These are phyloP conservation scores for Colletotrichum lindemuthianum DNA, from an alignment of 2,329 filamentous ascomycete species.

Conservation along the genomic window DNA sequence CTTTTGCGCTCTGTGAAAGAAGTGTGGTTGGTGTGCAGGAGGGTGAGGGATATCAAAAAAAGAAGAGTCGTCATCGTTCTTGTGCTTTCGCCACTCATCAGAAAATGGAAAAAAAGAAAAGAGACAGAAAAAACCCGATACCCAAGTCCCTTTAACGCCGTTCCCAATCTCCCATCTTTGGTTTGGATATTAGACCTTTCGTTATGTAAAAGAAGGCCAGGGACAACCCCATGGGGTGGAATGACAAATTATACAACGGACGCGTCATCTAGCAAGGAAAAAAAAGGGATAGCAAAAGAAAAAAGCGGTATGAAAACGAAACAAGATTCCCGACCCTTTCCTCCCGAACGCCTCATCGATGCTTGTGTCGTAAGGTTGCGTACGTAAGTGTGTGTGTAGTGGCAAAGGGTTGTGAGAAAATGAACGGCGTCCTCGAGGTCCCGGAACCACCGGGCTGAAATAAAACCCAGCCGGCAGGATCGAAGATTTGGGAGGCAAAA, in stretches of 20 bases:
- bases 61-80: slow-evolving; percentile 35
- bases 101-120: slow-evolving; percentile 42
- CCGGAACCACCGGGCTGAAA: slow-evolving; percentile 26
- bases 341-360: slow-evolving; percentile 31
- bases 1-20: slow-evolving; percentile 11
- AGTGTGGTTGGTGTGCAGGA: neutral
- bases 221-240: too few relatives aligned
- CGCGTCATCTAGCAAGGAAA: neutral
- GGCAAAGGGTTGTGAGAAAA: slow-evolving; percentile 2
- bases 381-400: slow-evolving; percentile 13
- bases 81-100: slow-evolving; percentile 26
- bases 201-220: neutral
- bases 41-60: slow-evolving; percentile 29
- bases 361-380: slow-evolving; percentile 29
- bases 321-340: slow-evolving; percentile 4
- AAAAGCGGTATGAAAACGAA: slow-evolving; percentile 19
- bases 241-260: too few relatives aligned
- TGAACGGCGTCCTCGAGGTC: slow-evolving; percentile 16
- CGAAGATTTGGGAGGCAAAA: slow-evolving; percentile 10
- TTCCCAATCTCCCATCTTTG: neutral
- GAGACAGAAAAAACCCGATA: slow-evolving; percentile 47
- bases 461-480: slow-evolving; percentile 28
- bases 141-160: neutral
- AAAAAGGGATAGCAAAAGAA: slow-evolving; percentile 9
- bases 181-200: slow-evolving; percentile 1